Conservation (phyloP, 2,329 filamentous ascomycete genomes). For the Penicillium sp. region DNA sequence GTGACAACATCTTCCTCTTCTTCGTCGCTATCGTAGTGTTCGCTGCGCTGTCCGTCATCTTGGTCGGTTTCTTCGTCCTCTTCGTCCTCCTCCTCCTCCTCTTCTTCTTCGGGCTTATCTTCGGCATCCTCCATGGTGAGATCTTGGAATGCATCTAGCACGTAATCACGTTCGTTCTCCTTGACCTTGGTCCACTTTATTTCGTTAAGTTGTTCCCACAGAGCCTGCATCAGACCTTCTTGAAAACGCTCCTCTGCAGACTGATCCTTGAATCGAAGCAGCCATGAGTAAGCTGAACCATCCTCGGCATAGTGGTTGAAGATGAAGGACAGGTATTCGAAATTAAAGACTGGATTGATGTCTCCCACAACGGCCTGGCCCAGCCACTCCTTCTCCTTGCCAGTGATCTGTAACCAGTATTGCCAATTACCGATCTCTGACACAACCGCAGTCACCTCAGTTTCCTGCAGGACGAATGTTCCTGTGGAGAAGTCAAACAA, state of each 20-base stretch:
- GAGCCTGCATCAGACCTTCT: conserved; percentile 86
- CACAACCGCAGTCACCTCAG: conserved; percentile 72
- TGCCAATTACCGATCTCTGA: conserved; percentile 87
- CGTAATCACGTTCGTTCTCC: conserved; percentile 89
- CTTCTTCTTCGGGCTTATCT: conserved; percentile 56
- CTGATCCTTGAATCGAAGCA: conserved; percentile 86
- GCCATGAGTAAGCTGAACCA: conserved; percentile 91
- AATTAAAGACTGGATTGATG: conserved; percentile 98
- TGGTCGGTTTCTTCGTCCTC: conserved; percentile 61
- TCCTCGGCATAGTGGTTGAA: conserved; percentile 95
- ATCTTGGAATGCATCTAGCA: conserved; percentile 93
- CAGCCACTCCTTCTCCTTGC: conserved; percentile 76
- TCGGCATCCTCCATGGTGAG: conserved; percentile 82
- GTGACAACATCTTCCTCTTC: conserved; percentile 75
- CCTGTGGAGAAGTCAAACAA: conserved; percentile 88
- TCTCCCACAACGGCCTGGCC: conserved; percentile 83
- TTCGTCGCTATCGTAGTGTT: conserved; percentile 73
- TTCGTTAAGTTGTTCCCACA: conserved; percentile 96
- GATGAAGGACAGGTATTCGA: conserved; percentile 97
- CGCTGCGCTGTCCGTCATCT: conserved; percentile 66
- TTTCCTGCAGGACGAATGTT: conserved; percentile 79
- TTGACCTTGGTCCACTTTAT: conserved; percentile 92
- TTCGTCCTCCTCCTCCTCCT: conserved; percentile 53
- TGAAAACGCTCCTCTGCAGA: conserved; percentile 81
- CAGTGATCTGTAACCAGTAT: conserved; percentile 88